A percentile compares a stretch with the other conserved stretches of the same genome.
phyloP scores from a whole-genome alignment of 148 eudicot genomes.

The Nepenthes gracilis region DNA sequence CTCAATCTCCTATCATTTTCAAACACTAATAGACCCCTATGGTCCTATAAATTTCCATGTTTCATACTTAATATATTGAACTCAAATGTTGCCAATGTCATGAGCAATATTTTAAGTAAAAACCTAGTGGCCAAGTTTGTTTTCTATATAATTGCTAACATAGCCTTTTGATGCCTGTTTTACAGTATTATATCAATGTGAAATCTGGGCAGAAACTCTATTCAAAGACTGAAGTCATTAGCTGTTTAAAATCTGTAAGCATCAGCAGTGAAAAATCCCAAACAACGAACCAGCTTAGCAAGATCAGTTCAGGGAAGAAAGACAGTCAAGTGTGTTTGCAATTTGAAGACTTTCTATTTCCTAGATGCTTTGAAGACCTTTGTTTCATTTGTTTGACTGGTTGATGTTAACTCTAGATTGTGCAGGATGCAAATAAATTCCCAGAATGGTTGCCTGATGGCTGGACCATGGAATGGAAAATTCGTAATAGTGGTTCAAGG shows the following conservation, averaged over 20 bases:
- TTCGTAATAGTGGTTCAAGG: conserved; percentile 16
- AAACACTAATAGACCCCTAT: too few relatives aligned
- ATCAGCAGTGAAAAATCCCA: conserved; percentile 10
- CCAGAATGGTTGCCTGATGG: conserved; percentile 55
- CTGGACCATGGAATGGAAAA: conserved; percentile 46
- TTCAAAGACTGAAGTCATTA: conserved; percentile 38
- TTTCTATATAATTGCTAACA: not conserved
- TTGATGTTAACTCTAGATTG: conserved; percentile 7
- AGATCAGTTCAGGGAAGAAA: conserved; percentile 15
- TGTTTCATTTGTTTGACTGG: conserved; percentile 4
- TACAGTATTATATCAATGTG: conserved; percentile 40
- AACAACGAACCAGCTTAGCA: conserved; percentile 4
- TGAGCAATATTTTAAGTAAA: too few relatives aligned
- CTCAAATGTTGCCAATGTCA: too few relatives aligned
- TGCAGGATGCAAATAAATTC: conserved; percentile 18
- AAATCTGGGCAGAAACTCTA: conserved; percentile 37
- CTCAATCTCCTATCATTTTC: too few relatives aligned
- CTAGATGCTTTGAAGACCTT: conserved; percentile 1
- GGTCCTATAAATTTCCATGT: too few relatives aligned
- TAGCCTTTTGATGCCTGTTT: conserved; percentile 1
- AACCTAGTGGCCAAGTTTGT: too few relatives aligned
- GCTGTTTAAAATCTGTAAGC: conserved; percentile 15
- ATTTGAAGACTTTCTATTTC: conserved; percentile 3
- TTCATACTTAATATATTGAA: too few relatives aligned
- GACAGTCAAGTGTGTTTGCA: conserved; percentile 30